phyloP scores from a whole-genome alignment of 1,139 yeast genomes.

The Meyerozyma sp. region DNA sequence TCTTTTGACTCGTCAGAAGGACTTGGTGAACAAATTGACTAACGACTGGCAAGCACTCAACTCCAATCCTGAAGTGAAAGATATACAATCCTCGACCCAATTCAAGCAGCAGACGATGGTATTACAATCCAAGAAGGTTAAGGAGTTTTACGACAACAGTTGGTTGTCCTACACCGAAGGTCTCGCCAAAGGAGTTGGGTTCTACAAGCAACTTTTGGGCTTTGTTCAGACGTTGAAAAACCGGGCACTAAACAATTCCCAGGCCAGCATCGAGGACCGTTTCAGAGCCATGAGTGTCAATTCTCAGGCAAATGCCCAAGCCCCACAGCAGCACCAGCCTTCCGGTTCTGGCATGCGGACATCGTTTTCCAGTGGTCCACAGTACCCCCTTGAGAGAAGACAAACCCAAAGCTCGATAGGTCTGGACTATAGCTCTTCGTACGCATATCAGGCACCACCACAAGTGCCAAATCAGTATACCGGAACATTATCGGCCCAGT shows the following conservation, averaged over 20 bases:
- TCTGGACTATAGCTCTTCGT: background rate
- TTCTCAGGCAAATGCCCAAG: background rate
- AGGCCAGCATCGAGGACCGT: slow-evolving; percentile 16
- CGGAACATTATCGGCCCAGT: background rate
- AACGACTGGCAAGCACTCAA: slow-evolving; percentile 53
- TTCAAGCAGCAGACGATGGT: slow-evolving; percentile 18
- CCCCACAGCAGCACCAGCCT: background rate
- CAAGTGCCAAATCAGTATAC: background rate
- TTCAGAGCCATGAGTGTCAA: background rate
- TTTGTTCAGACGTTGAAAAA: slow-evolving; percentile 34
- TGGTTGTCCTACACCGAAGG: slow-evolving; percentile 63
- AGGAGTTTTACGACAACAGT: slow-evolving; percentile 43
- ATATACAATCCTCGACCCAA: slow-evolving; percentile 28
- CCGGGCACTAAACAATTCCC: background rate
- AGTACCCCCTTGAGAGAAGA: slow-evolving; percentile 1
- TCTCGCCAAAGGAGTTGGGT: slow-evolving; percentile 51
- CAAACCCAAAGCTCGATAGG: background rate
- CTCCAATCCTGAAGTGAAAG: slow-evolving; percentile 38
- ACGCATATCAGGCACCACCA: background rate
- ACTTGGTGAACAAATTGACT: slow-evolving; percentile 52
- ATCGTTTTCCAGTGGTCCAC: background rate
- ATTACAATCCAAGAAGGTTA: slow-evolving; percentile 33
- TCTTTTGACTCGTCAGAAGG: slow-evolving; percentile 59
- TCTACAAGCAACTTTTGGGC: slow-evolving; percentile 53
- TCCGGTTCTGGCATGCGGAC: background rate